Base-by-base conservation (phyloP, 768 basidiomycete species). In the Neoboletus subvelutipes region DNA sequence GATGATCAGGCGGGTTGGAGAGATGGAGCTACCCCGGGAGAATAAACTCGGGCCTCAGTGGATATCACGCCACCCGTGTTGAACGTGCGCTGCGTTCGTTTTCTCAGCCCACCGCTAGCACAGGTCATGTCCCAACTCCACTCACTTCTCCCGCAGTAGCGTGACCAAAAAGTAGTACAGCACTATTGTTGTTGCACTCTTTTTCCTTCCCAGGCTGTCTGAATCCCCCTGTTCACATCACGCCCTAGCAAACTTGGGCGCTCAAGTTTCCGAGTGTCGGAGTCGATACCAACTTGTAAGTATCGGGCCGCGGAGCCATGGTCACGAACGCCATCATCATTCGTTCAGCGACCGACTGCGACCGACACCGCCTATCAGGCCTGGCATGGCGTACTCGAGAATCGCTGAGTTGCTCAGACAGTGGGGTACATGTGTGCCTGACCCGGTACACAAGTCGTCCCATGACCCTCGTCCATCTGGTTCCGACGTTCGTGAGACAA, bases 41-140 rank as follows among this genome's bases (percentile, higher is more conserved):
- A 47, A 36, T 15, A 46, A 36, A 36, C 31, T 43, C 42, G n/a
- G n/a, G 46, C 20, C 28, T n/a, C n/a, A n/a, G n/a, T 15, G 51
- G 40, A 45, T 47, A 59, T 57, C 67, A 66, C 67, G 61, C 63
- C 63, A 67, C 67, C 61, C 40, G 49, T 55, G n/a, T n/a, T n/a
- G 54, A 66, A 66, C 57, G 59, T 64, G 65, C 42, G 26, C 17
- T 28, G 17, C 18, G 2, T 4, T 10, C n/a, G 55, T 46, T 47
- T 55, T 51, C 56, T 45, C 62, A 61, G 59, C n/a, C n/a, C n/a
- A n/a, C n/a, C 45, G 50, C 37, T 12, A 42, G 50, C 58, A 58
- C 65, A 50, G 62, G 60, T 57, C 45, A 41, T 43, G 43, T 56
- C 58, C 51, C 56, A 57, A 57, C 57, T 50, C 41, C 50, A 64